Conservation (phyloP, 192 early-diverging fungal species). For the Rhizoclosmatium globosum region DNA sequence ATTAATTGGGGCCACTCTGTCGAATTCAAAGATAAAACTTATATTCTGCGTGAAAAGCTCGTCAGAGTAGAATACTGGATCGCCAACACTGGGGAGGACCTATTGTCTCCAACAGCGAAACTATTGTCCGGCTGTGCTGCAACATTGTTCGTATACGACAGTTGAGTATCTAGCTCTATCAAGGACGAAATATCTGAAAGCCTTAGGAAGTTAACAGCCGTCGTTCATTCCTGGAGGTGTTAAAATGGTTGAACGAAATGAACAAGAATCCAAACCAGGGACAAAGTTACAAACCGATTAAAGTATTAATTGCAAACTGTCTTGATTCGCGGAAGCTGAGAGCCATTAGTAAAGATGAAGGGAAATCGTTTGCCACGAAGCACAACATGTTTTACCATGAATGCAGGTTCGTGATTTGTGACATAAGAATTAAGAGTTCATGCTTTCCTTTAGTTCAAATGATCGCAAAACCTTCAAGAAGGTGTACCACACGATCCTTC, state of each 20-base stretch:
- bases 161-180: slow-evolving; percentile 11
- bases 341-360: slow-evolving; percentile 15
- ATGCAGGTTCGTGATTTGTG: slow-evolving; percentile 28
- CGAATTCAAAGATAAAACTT: slow-evolving; percentile 29
- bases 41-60: slow-evolving; percentile 15
- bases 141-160: slow-evolving; percentile 24
- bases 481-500: slow-evolving; percentile 12
- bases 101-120: not conserved
- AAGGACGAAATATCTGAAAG: not conserved
- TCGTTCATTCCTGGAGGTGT: slow-evolving; percentile 12
- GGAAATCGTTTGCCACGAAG: not conserved
- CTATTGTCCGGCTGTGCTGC: slow-evolving; percentile 32
- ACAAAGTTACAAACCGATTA: slow-evolving; percentile 5
- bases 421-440: not conserved
- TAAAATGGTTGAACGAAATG: slow-evolving; percentile 26
- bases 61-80: slow-evolving; percentile 32
- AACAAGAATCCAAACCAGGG: slow-evolving; percentile 12
- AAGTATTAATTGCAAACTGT: slow-evolving; percentile 21
- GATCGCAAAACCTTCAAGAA: slow-evolving; percentile 24
- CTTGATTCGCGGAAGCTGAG: not conserved
- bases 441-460: slow-evolving; percentile 8
- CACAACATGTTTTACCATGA: slow-evolving; percentile 31
- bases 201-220: slow-evolving; percentile 15
- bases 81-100: slow-evolving; percentile 13
- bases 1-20: slow-evolving; percentile 17